Evolutionary conservation across 2,329 filamentous ascomycete genomes (phyloP), one percentile per base, ranked within the genome.

Genomic region (Pseudogymnoascus sp.): DNA sequence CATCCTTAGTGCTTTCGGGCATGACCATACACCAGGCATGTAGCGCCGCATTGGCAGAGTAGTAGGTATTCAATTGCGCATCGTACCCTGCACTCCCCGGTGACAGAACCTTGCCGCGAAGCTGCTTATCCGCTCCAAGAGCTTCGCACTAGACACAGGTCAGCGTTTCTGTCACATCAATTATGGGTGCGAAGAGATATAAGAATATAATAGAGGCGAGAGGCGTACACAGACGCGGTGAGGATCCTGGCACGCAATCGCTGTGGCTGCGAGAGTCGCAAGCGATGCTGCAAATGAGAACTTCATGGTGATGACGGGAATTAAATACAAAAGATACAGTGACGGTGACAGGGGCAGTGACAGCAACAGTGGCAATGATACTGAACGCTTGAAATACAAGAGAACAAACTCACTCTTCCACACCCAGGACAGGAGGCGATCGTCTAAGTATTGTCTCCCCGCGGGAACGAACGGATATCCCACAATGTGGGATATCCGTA

Each of bases 11-110:
- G 1, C 71, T 70, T 29, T 67, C 64, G 2, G 75, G 76, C 60
- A 75, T 66, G 6, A 71, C 73, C 67, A 77, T 73, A 47, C 76
- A 77, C 70, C 73, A 74, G 5, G 75, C 72, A 3, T 69, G 62
- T 26, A 77, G 65, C 6, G 74, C 74, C 1, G 75, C 75, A 36
- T 73, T 74, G 37, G 68, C 64, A 4, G 75, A 76, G 73, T 73
- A 77, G 69, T 77, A 77, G 0, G 73, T 71, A 23, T 69, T 67
- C 61, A 76, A 69, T 5, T 74, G 72, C 7, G 69, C 69, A 29
- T 66, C 61, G 59, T 75, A 76, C 14, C 67, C 67, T 16, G 63
- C 62, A 2, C 69, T 70, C 18, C 70, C 65, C 5, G 72, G 72
- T 4, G 69, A 68, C 64, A 73, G 69, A 40, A 75, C 70, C 64